Evolutionary conservation across 139 green algal species (phyloP), one percentile per base, ranked within the genome.

Genomic region (Trebouxia sp.): DNA sequence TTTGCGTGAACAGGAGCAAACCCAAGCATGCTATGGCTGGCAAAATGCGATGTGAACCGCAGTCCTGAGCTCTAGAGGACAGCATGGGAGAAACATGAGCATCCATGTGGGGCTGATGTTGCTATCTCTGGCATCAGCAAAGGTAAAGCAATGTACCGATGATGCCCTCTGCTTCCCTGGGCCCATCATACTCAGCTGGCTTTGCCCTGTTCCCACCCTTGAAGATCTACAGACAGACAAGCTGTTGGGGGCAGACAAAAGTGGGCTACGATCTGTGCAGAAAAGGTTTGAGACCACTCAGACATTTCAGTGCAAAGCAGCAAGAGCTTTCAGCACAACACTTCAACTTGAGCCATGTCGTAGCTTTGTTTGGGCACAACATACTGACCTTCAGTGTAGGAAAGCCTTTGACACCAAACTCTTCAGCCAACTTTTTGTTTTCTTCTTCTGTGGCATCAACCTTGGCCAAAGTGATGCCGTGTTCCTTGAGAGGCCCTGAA

Each of bases 391-490:
- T 92, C 17, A 92, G 48, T 5, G 88, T 92, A 35, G 88, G 88
- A 62, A 89, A 92, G 47, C 84, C 87, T 35, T 76, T 47, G 42
- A 92, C 80, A 15, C 82, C 76, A 66, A 80, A 92, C 75, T 87
- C 83, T 14, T 55, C 30, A 39, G 83, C 81, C 28, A 91, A 43
- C 6, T 12, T 32, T 55, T 91, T 82, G 82, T 89, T 89, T 30
- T 48, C 76, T 35, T 91, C 82, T 14, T 82, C 74, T 1, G 84
- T 88, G 32, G 75, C 79, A 47, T 92, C 85, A 1, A 88, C 75
- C 85, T 85, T 87, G 62, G 65, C 84, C 9, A 91, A 84, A 10
- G 56, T 70, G 11, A 88, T 78, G 4, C 53, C 41, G 2, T 74
- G 50, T 11, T 84, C 76, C 5, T 81, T 37, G 28, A 91, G 56